Percentiles rank a stretch among this genome's conserved stretches.
Conservation (phyloP, 108 stramenopile species). For the Conticribra weissflogii region DNA sequence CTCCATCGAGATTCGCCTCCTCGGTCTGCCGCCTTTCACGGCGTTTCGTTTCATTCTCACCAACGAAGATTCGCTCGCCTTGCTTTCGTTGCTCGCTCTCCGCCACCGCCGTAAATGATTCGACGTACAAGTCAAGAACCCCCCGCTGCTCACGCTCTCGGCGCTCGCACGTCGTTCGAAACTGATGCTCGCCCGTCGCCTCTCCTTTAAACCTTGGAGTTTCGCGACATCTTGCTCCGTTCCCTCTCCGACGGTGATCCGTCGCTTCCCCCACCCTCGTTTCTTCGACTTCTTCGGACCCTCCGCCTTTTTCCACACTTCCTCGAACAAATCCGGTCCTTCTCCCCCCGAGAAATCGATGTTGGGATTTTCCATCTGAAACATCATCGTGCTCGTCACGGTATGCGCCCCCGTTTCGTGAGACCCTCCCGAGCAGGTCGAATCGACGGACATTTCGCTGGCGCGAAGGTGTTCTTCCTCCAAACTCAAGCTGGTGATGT, state of each 20-base stretch:
- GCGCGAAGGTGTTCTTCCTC: neutral
- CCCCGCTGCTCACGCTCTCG: neutral
- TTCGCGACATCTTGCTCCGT: neutral
- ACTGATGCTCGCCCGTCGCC: neutral
- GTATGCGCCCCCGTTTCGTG: neutral
- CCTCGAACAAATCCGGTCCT: too few species aligned
- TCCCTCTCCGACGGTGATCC: neutral
- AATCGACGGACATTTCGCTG: neutral
- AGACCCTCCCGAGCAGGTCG: neutral
- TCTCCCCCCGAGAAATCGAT: too few species aligned
- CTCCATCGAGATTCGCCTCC: too few species aligned
- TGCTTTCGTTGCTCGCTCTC: too few species aligned
- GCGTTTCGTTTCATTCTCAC: too few species aligned
- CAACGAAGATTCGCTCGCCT: too few species aligned
- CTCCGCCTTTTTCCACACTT: neutral
- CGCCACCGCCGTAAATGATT: too few species aligned
- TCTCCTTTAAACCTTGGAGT: too few species aligned
- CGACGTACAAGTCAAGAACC: too few species aligned
- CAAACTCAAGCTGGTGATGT: neutral
- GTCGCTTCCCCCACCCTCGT: too few species aligned
- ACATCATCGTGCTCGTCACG: neutral
- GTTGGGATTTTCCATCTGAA: neutral
- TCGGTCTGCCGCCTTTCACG: too few species aligned
- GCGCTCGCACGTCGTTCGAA: neutral
- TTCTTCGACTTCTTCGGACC: neutral